These are phyloP conservation scores for Kwoniella pini DNA, from an alignment of 768 basidiomycete species.

Conservation along the genomic window DNA sequence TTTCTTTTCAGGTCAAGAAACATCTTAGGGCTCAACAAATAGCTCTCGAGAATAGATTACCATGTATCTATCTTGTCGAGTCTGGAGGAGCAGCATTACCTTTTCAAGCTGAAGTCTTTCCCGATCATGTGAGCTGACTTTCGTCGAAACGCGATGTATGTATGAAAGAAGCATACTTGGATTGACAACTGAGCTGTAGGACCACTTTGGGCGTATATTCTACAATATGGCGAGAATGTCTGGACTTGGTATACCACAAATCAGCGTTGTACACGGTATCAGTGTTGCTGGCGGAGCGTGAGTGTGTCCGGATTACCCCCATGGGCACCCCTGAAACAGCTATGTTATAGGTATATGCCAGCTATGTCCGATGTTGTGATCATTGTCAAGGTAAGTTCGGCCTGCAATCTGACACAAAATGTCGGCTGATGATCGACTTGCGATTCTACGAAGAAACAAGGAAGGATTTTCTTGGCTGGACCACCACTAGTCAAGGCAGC, in stretches of 20 bases:
- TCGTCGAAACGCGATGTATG: too few relatives aligned
- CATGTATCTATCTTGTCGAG: conserved; percentile 92
- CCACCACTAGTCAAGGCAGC: conserved; percentile 94
- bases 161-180: too few relatives aligned
- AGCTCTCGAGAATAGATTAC: conserved; percentile 83
- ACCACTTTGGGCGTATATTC: conserved; percentile 95
- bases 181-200: too few relatives aligned
- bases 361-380: conserved; percentile 88
- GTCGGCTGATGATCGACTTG: neutral
- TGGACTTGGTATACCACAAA: conserved; percentile 83
- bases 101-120: conserved; percentile 89
- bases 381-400: conserved; percentile 40
- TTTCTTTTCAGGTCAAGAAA: conserved; percentile 73
- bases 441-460: conserved; percentile 66
- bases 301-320: too few relatives aligned
- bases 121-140: conserved; percentile 62
- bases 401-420: too few relatives aligned
- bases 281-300: conserved; percentile 93
- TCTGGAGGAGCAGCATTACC: conserved; percentile 91
- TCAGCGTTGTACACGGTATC: conserved; percentile 91
- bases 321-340: neutral
- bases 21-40: conserved; percentile 92
- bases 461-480: conserved; percentile 89
- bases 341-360: conserved; percentile 61
- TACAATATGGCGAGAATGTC: conserved; percentile 95